A percentile compares a stretch with the other conserved stretches of the same genome.
Evolutionary conservation across 2,329 filamentous ascomycete species (phyloP).

Genomic region (Phialemoniopsis sp.): DNA sequence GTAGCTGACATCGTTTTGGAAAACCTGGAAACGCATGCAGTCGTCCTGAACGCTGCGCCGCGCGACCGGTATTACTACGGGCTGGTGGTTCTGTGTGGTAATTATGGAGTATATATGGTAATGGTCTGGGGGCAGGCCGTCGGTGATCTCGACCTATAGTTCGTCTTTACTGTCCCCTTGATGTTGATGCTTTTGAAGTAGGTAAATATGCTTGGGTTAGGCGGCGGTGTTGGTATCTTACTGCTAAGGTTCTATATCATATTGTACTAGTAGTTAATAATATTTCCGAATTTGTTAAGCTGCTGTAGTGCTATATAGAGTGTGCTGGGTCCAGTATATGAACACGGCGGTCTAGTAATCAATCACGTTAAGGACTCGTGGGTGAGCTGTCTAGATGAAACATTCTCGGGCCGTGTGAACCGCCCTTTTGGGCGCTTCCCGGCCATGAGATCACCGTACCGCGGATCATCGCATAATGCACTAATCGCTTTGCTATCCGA

Average conservation of each 20-base stretch:
- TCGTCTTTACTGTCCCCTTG: constrained; percentile 38
- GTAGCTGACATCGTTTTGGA: too few species aligned
- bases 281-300: constrained; percentile 31
- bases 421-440: too few species aligned
- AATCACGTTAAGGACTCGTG: too few species aligned
- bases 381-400: too few species aligned
- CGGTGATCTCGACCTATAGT: constrained; percentile 35
- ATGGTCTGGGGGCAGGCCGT: constrained; percentile 39
- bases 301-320: constrained; percentile 50
- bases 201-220: constrained; percentile 33
- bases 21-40: constrained; percentile 44
- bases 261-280: constrained; percentile 44
- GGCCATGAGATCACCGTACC: too few species aligned
- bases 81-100: constrained; percentile 48
- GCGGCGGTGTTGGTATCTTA: constrained; percentile 27
- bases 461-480: too few species aligned
- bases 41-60: constrained; percentile 51
- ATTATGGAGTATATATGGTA: constrained; percentile 50
- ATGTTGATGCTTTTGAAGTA: constrained; percentile 58
- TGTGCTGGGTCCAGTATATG: too few species aligned
- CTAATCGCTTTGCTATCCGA: too few species aligned
- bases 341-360: too few species aligned
- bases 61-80: constrained; percentile 53
- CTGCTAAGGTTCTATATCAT: constrained; percentile 42
- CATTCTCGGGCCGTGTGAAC: too few species aligned